Evolutionary conservation across 805 yeast species (phyloP).

Genomic region (Saturnispora hagleri): DNA sequence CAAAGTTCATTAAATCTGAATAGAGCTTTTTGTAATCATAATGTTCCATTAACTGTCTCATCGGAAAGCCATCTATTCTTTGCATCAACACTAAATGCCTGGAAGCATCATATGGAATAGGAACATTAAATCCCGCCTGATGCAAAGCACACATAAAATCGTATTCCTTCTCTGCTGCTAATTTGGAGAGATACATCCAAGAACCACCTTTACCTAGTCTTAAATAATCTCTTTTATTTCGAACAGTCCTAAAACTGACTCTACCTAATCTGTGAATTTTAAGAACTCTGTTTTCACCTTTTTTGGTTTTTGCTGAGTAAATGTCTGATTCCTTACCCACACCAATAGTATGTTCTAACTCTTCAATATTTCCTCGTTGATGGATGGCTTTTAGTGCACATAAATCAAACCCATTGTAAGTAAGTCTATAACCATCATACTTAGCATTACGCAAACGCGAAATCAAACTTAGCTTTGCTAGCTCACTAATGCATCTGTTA

Average conservation of each 20-base stretch:
- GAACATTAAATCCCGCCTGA: slow-evolving; percentile 74
- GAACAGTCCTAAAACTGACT: slow-evolving; percentile 85
- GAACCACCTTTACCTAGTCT: slow-evolving; percentile 62
- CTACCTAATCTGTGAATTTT: slow-evolving; percentile 93
- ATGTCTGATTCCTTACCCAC: slow-evolving; percentile 98
- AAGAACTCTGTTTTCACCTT: slow-evolving; percentile 59
- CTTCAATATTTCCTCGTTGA: slow-evolving; percentile 60
- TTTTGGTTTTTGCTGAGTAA: slow-evolving; percentile 63
- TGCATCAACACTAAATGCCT: slow-evolving; percentile 94
- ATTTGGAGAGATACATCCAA: slow-evolving; percentile 87
- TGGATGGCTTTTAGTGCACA: slow-evolving; percentile 81
- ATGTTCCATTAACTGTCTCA: slow-evolving; percentile 74
- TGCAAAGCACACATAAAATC: slow-evolving; percentile 75
- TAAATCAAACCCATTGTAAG: slow-evolving; percentile 87
- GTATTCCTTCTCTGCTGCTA: slow-evolving; percentile 90
- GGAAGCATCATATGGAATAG: slow-evolving; percentile 79
- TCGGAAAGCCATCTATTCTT: slow-evolving; percentile 78
- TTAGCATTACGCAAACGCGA: slow-evolving; percentile 79
- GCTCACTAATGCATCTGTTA: slow-evolving; percentile 67
- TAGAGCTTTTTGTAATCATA: slow-evolving; percentile 63
- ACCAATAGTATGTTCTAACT: slow-evolving; percentile 83
- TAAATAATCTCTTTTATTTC: slow-evolving; percentile 87
- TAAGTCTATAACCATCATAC: slow-evolving; percentile 88
- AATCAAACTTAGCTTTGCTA: slow-evolving; percentile 78
- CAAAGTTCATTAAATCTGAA: slow-evolving; percentile 78